Base-by-base conservation (phyloP, 345 rosid genomes). In the Populus euphratica region DNA sequence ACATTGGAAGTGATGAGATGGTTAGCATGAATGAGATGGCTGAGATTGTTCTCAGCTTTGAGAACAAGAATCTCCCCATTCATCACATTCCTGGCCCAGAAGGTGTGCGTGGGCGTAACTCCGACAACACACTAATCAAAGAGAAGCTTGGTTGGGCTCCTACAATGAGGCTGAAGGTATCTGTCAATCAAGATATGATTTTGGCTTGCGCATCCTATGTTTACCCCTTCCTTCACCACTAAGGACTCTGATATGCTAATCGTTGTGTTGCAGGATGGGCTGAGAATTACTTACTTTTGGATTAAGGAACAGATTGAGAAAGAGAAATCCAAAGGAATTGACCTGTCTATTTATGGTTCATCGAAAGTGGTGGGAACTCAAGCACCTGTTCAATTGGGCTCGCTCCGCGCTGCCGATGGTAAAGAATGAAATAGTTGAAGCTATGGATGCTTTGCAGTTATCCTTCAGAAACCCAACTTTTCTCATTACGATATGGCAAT, bases 91-190 rank as follows among this genome's bases (percentile, higher is more conserved):
- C 99, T 41, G 98, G 99, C 4, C 99, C 99, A 2, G 99, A 92
- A 84, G 99, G 99, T 66, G 98, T 96, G 25, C 98, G 99, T 73
- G 99, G 99, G 6, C 94, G 99, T 52, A 94, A 94, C 89, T 96
- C 98, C 11, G 98, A 96, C 90, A 96, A 96, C 88, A 91, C 90
- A 21, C 87, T 96, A 83, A 96, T 96, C 66, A 96, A 89, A 81
- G 98, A 96, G 87, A 96, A 91, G 86, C 99, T 96, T 62, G 99
- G 98, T 41, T 96, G 99, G 99, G 95, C 98, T 76, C 99, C 99
- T 72, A 83, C 93, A 16, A 96, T 96, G 99, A 94, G 73, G 86
- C 77, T 96, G 88, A 92, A 89, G 98, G 98, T 93, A 90, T 76
- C 59, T 25, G 27, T 50, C 12, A 31, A 47, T 63, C n/a, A 49